Evolutionary conservation across 805 yeast species (phyloP).

Genomic region (Naumovozyma dairenensis): DNA sequence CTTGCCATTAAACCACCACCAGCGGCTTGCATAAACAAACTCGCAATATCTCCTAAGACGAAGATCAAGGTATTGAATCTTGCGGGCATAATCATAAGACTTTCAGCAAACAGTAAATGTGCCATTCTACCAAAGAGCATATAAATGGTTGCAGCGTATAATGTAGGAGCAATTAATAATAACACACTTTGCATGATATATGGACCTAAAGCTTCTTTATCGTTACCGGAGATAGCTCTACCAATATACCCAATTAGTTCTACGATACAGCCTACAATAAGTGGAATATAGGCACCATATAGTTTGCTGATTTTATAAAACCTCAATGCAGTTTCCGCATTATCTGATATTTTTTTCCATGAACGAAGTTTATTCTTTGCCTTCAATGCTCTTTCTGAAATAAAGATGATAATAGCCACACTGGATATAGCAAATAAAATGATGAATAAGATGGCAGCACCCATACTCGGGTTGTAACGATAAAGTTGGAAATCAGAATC

Average conservation of each 20-base stretch:
- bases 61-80: constrained; percentile 22
- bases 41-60: constrained; percentile 26
- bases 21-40: constrained; percentile 24
- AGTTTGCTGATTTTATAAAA: constrained; percentile 2
- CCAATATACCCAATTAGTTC: constrained; percentile 24
- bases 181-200: constrained; percentile 22
- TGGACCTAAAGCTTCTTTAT: constrained; percentile 8
- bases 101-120: constrained; percentile 11
- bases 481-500: constrained; percentile 6
- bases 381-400: neutral
- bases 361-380: constrained; percentile 1
- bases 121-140: constrained; percentile 26
- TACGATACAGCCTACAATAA: constrained; percentile 19
- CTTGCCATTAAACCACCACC: constrained; percentile 28
- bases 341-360: neutral
- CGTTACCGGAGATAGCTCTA: constrained; percentile 12
- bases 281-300: constrained; percentile 14
- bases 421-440: constrained; percentile 8
- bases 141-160: constrained; percentile 27
- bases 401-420: neutral
- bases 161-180: constrained; percentile 26
- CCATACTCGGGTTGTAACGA: constrained; percentile 10
- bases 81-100: constrained; percentile 14
- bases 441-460: constrained; percentile 10
- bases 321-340: neutral